Evolutionary conservation across 345 rosid species (phyloP).

Genomic region (Psidium friedrichsthalianum): DNA sequence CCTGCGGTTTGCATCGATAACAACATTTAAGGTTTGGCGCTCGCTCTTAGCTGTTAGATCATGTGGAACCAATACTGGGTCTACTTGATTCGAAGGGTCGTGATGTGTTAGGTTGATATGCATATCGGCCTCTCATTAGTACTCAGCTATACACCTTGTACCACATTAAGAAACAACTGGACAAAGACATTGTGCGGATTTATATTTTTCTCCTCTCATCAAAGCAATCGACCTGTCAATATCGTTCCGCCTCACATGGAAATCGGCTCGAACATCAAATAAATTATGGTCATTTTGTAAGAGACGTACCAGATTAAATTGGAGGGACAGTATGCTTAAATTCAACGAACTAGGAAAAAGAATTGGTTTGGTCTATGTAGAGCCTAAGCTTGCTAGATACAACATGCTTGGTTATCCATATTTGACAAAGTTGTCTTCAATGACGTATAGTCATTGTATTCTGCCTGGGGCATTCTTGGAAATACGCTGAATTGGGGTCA

Average conservation of each 20-base stretch:
- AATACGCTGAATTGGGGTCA: background rate
- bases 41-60: background rate
- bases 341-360: background rate
- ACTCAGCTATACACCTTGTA: background rate
- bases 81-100: background rate
- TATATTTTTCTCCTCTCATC: background rate
- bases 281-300: background rate
- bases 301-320: background rate
- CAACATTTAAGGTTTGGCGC: background rate
- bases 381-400: background rate
- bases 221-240: background rate
- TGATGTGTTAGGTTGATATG: background rate
- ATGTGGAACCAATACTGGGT: background rate
- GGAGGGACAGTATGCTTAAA: background rate
- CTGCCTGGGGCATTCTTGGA: background rate
- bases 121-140: background rate
- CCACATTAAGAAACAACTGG: background rate
- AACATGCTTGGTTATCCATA: background rate
- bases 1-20: conserved; percentile 26
- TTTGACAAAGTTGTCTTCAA: background rate
- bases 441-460: background rate
- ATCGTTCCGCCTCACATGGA: background rate
- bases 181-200: background rate
- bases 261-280: background rate
- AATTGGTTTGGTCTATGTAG: background rate